phyloP scores from a whole-genome alignment of 306 rosid genomes.

The Hippophae gyantsensis region DNA sequence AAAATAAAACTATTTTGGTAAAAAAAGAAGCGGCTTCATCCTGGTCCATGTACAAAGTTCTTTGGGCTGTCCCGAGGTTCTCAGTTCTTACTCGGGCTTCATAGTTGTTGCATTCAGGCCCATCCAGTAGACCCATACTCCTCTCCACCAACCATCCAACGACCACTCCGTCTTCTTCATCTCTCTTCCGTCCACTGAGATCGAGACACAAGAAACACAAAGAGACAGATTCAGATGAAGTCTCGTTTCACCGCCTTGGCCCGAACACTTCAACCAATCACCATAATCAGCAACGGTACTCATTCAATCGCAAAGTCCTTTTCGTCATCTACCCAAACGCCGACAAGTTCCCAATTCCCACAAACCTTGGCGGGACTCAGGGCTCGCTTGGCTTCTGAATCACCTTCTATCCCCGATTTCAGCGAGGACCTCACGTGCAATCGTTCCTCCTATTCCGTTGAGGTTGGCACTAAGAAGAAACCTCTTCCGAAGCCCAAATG shows the following conservation, averaged over 20 bases:
- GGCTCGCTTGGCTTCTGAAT: slow-evolving; percentile 61
- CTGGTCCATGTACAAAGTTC: no score
- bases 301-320: slow-evolving; percentile 10
- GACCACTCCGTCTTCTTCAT: not conserved
- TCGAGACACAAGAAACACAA: not conserved
- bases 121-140: no score
- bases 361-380: slow-evolving; percentile 70
- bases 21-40: no score
- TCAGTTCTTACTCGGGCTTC: no score
- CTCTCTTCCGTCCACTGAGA: not conserved
- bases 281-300: slow-evolving; percentile 6
- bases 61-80: no score
- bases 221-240: slow-evolving; percentile 32
- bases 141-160: slow-evolving; percentile 11
- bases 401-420: slow-evolving; percentile 49
- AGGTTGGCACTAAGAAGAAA: slow-evolving; percentile 97
- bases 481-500: slow-evolving; percentile 94
- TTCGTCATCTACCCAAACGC: slow-evolving; percentile 41
- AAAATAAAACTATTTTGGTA: no score
- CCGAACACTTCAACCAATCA: slow-evolving; percentile 33
- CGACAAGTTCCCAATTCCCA: slow-evolving; percentile 37
- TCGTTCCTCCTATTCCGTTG: slow-evolving; percentile 58
- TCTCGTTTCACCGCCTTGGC: slow-evolving; percentile 30
- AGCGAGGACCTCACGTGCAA: slow-evolving; percentile 31
- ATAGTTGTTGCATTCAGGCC: no score